A percentile compares a stretch with the other conserved stretches of the same genome.
Evolutionary conservation across 371 early-diverging fungal species (phyloP).

Genomic region (Rhizopus microsporus): DNA sequence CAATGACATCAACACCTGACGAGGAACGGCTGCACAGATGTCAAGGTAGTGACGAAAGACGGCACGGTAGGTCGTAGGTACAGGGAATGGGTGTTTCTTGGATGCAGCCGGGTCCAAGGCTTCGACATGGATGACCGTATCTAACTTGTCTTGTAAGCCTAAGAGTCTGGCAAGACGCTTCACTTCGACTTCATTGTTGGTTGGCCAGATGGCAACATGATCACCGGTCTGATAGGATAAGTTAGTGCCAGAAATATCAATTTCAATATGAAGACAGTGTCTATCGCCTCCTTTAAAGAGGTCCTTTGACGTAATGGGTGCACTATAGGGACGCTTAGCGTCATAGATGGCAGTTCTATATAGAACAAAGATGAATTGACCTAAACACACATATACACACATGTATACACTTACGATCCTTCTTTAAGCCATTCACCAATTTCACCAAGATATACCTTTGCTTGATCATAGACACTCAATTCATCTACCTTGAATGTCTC

Average conservation of each 20-base stretch:
- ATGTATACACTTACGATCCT: slow-evolving; percentile 31
- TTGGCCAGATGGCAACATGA: slow-evolving; percentile 92
- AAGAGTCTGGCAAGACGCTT: slow-evolving; percentile 64
- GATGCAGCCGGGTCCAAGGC: slow-evolving; percentile 69
- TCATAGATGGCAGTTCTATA: slow-evolving; percentile 57
- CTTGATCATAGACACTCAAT: slow-evolving; percentile 35
- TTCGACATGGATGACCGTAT: slow-evolving; percentile 61
- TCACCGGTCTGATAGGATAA: slow-evolving; percentile 92
- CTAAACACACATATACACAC: neutral
- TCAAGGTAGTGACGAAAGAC: slow-evolving; percentile 92
- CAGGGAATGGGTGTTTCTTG: slow-evolving; percentile 84
- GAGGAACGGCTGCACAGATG: slow-evolving; percentile 71
- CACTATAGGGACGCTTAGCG: slow-evolving; percentile 82
- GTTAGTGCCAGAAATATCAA: slow-evolving; percentile 81
- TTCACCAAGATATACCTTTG: slow-evolving; percentile 64
- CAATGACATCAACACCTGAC: slow-evolving; percentile 60
- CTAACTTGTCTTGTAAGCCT: slow-evolving; percentile 65
- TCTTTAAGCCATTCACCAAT: slow-evolving; percentile 49
- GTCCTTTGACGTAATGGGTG: slow-evolving; percentile 66
- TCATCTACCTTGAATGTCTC: slow-evolving; percentile 48
- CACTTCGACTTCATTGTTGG: slow-evolving; percentile 82
- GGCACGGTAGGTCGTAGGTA: slow-evolving; percentile 82
- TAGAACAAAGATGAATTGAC: slow-evolving; percentile 1
- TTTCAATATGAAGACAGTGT: slow-evolving; percentile 89
- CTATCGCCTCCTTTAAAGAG: slow-evolving; percentile 72